phyloP scores from a whole-genome alignment of 1,284 basidiomycete genomes.

The Sporisorium sorghi region DNA sequence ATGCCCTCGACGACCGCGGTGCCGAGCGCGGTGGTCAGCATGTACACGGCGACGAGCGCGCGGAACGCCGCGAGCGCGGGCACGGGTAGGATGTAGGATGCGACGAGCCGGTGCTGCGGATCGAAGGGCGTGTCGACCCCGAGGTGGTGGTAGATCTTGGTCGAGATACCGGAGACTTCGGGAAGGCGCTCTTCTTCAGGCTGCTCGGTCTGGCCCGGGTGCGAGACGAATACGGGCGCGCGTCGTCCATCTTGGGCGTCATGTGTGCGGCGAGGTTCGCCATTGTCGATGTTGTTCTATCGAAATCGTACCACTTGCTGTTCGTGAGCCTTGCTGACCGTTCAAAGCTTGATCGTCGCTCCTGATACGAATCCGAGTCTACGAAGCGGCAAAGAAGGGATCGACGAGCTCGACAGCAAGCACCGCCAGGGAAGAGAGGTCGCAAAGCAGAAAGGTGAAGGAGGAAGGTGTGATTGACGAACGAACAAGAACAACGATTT shows the following conservation, averaged over 20 bases:
- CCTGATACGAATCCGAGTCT: too few relatives aligned
- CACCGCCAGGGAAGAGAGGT: not conserved
- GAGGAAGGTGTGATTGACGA: not conserved
- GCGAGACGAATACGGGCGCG: slow-evolving; percentile 10
- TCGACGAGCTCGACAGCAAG: not conserved
- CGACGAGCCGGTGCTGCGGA: slow-evolving; percentile 73
- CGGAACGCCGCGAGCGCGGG: slow-evolving; percentile 72
- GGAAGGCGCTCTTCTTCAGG: not conserved
- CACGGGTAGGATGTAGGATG: slow-evolving; percentile 75
- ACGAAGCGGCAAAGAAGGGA: too few relatives aligned
- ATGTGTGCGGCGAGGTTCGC: slow-evolving; percentile 32
- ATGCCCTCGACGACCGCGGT: slow-evolving; percentile 64
- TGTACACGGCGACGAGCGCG: slow-evolving; percentile 74
- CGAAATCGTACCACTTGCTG: not conserved
- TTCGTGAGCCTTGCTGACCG: not conserved
- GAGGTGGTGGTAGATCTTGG: slow-evolving; percentile 56
- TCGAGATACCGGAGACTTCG: slow-evolving; percentile 36
- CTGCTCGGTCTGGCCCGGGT: not conserved
- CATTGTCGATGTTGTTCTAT: slow-evolving; percentile 10
- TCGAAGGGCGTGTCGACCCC: slow-evolving; percentile 73
- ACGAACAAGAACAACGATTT: not conserved
- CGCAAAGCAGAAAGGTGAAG: not conserved
- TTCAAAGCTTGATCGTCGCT: too few relatives aligned
- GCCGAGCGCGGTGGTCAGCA: slow-evolving; percentile 72
- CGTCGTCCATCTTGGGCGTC: slow-evolving; percentile 20